Evolutionary conservation across 208 protist genomes (phyloP).

Genomic region (Wallacemonas rigidus): DNA sequence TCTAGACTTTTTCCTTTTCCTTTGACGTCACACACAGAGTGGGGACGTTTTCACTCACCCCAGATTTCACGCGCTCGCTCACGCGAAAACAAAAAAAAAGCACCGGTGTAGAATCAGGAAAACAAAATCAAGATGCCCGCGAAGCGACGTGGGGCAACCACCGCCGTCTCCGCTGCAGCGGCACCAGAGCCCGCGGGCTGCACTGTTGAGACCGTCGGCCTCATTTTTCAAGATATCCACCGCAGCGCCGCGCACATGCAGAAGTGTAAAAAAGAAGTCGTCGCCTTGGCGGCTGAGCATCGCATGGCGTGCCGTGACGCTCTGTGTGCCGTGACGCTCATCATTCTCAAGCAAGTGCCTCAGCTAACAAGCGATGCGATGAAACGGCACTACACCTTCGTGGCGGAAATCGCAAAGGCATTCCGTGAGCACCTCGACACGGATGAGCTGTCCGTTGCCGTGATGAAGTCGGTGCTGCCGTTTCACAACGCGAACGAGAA

Average conservation of each 20-base stretch:
- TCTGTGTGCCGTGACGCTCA: slow-evolving; percentile 59
- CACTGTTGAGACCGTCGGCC: slow-evolving; percentile 47
- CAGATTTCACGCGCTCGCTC: background rate
- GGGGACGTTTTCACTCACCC: slow-evolving; percentile 1
- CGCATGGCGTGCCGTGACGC: slow-evolving; percentile 23
- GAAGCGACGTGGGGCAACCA: background rate
- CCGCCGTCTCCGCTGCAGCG: background rate
- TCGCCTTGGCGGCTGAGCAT: slow-evolving; percentile 28
- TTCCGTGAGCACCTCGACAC: slow-evolving; percentile 57
- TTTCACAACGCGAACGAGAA: slow-evolving; percentile 89
- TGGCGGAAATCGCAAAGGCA: slow-evolving; percentile 61
- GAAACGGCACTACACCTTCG: slow-evolving; percentile 78
- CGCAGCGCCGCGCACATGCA: slow-evolving; percentile 73
- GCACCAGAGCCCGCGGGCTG: background rate
- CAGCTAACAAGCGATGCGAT: slow-evolving; percentile 72
- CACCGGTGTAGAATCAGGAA: background rate
- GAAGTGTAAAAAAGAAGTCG: slow-evolving; percentile 58
- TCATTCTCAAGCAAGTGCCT: slow-evolving; percentile 75
- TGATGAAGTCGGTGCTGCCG: slow-evolving; percentile 53
- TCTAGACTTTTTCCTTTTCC: background rate
- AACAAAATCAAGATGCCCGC: background rate
- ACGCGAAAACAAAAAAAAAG: background rate
- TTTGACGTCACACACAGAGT: background rate
- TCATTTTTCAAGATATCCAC: slow-evolving; percentile 82
- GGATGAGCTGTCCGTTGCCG: slow-evolving; percentile 64